A percentile compares a stretch with the other conserved stretches of the same genome.
Conservation (phyloP, 768 basidiomycete genomes). For the Tephrocybe sp. region DNA sequence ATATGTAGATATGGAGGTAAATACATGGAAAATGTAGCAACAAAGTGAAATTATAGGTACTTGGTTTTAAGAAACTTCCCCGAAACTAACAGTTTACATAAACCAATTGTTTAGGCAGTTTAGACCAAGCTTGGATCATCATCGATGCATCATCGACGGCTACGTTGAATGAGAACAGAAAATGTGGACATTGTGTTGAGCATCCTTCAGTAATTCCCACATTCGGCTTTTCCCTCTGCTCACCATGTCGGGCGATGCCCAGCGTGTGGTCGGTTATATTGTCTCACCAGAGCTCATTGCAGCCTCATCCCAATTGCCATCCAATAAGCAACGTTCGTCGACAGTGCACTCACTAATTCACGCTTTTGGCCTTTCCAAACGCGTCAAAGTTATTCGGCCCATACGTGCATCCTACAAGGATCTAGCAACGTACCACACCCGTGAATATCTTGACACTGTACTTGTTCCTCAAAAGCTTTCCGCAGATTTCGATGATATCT, state of each 20-base stretch:
- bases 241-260: background rate
- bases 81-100: too few relatives aligned
- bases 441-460: slow-evolving; percentile 67
- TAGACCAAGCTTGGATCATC: too few relatives aligned
- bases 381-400: slow-evolving; percentile 51
- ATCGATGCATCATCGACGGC: too few relatives aligned
- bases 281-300: slow-evolving; percentile 60
- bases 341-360: slow-evolving; percentile 66
- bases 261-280: slow-evolving; percentile 42
- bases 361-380: slow-evolving; percentile 43
- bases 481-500: slow-evolving; percentile 27
- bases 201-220: too few relatives aligned
- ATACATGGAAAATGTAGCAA: too few relatives aligned
- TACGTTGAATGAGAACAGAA: too few relatives aligned
- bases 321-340: slow-evolving; percentile 64
- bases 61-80: too few relatives aligned
- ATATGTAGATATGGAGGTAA: too few relatives aligned
- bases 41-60: too few relatives aligned
- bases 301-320: slow-evolving; percentile 61
- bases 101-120: too few relatives aligned
- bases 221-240: background rate
- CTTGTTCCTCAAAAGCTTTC: slow-evolving; percentile 25
- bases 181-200: too few relatives aligned
- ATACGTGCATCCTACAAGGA: slow-evolving; percentile 53
- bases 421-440: slow-evolving; percentile 66